Conservation (phyloP, 768 basidiomycete species). For the Termitomyces sp. region DNA sequence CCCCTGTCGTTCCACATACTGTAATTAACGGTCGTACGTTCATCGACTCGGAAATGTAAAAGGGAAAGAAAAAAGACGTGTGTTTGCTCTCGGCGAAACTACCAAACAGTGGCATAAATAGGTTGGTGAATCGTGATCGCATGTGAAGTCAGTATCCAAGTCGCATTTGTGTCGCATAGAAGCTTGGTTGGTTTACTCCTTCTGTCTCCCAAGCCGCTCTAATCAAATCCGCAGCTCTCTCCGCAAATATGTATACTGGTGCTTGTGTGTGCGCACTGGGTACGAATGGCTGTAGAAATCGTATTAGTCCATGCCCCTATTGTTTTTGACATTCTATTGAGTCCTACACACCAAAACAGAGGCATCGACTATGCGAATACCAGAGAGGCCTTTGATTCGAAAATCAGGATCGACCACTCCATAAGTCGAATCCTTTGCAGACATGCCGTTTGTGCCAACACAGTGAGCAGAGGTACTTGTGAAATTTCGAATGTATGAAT, state of each 20-base stretch:
- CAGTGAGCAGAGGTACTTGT: conserved; percentile 9
- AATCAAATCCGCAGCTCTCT: conserved; percentile 15
- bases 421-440: conserved; percentile 5
- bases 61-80: background rate
- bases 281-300: conserved; percentile 8
- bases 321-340: no score
- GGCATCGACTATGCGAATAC: conserved; percentile 17
- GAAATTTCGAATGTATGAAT: conserved; percentile 3
- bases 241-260: conserved; percentile 15
- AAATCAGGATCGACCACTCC: conserved; percentile 18
- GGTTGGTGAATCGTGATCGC: no score
- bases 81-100: background rate
- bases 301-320: background rate
- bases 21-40: conserved; percentile 66
- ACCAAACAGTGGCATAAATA: background rate
- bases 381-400: conserved; percentile 10
- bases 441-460: conserved; percentile 12
- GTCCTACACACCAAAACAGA: conserved; percentile 14
- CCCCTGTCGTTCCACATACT: conserved; percentile 92
- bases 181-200: no score
- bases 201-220: conserved; percentile 3
- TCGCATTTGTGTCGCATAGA: no score
- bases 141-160: no score
- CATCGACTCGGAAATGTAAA: conserved; percentile 18
- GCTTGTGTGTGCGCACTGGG: conserved; percentile 13